Conservation (phyloP, 768 basidiomycete genomes). For the Russula ochroleuca region DNA sequence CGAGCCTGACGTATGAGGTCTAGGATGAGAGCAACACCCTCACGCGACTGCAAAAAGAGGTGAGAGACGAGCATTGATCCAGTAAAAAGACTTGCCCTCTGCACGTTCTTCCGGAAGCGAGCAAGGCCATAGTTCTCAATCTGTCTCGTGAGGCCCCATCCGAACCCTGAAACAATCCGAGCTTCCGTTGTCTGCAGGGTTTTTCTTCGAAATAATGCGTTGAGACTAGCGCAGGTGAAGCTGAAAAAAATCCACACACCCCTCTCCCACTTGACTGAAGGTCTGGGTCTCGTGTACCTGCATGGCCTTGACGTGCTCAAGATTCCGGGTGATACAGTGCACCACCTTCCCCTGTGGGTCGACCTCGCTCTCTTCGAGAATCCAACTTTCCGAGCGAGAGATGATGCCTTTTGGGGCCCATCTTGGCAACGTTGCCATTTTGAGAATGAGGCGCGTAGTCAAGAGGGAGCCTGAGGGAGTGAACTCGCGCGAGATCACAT, state of each 20-base stretch:
- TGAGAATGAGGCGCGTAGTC: conserved; percentile 89
- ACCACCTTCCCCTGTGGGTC: conserved; percentile 77
- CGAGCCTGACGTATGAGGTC: conserved; percentile 76
- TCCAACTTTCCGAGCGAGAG: conserved; percentile 86
- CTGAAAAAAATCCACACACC: conserved; percentile 41
- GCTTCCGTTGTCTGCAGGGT: conserved; percentile 85
- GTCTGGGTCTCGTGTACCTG: conserved; percentile 80
- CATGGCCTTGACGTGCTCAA: conserved; percentile 94
- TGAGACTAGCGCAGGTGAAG: not conserved
- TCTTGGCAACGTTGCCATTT: conserved; percentile 83
- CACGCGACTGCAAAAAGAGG: conserved; percentile 57
- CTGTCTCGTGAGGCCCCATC: conserved; percentile 82
- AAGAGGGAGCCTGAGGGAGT: conserved; percentile 69
- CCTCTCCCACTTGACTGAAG: conserved; percentile 62
- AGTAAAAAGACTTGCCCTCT: conserved; percentile 51
- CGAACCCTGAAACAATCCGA: conserved; percentile 80
- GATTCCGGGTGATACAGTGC: conserved; percentile 76
- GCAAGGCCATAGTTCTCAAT: conserved; percentile 85
- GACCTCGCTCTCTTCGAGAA: conserved; percentile 92
- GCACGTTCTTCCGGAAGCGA: conserved; percentile 82
- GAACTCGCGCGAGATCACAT: conserved; percentile 82
- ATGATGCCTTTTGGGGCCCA: conserved; percentile 88
- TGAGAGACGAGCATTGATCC: conserved; percentile 19
- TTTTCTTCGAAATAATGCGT: conserved; percentile 44
- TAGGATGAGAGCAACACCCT: conserved; percentile 82